A percentile compares a stretch with the other conserved stretches of the same genome.
Evolutionary conservation across 495 filamentous ascomycete genomes (phyloP).

Genomic region (Astrothelium subdiscretum): DNA sequence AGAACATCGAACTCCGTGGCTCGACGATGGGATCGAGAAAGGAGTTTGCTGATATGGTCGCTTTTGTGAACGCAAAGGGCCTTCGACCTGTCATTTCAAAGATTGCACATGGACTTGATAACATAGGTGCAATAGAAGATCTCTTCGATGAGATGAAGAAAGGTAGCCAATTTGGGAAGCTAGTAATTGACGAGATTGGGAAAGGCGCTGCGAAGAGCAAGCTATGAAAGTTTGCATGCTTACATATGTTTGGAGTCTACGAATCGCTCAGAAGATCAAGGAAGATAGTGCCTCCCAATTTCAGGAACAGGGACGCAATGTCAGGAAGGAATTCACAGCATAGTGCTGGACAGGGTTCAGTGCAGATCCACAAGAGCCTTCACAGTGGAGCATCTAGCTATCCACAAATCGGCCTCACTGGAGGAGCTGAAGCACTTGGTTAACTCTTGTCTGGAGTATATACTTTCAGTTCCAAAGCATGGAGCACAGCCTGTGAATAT

Average conservation of each 20-base stretch:
- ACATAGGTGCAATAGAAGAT: constrained; percentile 27
- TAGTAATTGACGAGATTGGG: constrained; percentile 22
- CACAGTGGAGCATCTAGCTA: no score
- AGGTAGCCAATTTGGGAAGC: constrained; percentile 32
- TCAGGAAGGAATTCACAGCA: no score
- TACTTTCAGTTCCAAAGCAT: no score
- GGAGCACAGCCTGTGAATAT: no score
- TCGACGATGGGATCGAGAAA: constrained; percentile 36
- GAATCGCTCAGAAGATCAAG: not conserved
- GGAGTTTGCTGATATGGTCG: constrained; percentile 34
- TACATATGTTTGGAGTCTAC: no score
- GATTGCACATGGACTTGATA: constrained; percentile 22
- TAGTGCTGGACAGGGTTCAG: no score
- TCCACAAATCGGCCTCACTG: no score
- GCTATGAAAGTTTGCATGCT: no score
- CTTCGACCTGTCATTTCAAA: constrained; percentile 28
- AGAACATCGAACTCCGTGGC: constrained; percentile 32
- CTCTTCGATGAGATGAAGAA: constrained; percentile 35
- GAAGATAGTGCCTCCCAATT: not conserved
- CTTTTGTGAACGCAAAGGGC: constrained; percentile 26
- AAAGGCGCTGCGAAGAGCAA: not conserved
- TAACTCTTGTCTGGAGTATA: no score
- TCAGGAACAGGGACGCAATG: not conserved
- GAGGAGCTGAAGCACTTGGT: no score
- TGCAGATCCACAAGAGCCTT: no score